Evolutionary conservation across 495 filamentous ascomycete genomes (phyloP).

Genomic region (Tuber microsphaerosporum): DNA sequence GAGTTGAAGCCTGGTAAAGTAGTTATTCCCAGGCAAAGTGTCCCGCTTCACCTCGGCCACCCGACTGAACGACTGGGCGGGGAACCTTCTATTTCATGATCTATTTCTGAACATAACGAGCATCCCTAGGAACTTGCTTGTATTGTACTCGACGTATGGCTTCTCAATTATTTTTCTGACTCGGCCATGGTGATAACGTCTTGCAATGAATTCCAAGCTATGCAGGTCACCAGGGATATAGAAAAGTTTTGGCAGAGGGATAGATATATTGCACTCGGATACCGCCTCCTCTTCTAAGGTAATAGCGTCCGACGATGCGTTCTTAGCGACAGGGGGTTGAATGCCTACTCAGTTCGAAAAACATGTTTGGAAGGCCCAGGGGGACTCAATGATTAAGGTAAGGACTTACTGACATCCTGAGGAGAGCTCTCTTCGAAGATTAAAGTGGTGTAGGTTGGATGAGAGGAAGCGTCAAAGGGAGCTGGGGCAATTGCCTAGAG

Average conservation of each 20-base stretch:
- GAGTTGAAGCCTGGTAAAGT: too few species aligned
- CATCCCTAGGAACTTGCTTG: neutral
- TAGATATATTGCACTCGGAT: too few species aligned
- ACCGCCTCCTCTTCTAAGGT: too few species aligned
- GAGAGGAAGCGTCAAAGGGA: too few species aligned
- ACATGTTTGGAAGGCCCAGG: too few species aligned
- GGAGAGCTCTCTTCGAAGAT: neutral
- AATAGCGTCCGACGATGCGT: too few species aligned
- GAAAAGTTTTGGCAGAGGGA: neutral
- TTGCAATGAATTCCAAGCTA: neutral
- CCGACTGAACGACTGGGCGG: neutral
- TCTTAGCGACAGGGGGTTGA: too few species aligned
- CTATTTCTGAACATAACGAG: neutral
- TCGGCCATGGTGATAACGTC: neutral
- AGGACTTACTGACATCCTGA: neutral
- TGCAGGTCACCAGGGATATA: neutral
- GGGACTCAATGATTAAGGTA: too few species aligned
- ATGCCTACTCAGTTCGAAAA: too few species aligned
- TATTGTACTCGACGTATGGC: neutral
- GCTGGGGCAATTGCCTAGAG: neutral
- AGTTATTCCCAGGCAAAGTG: too few species aligned
- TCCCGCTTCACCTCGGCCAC: too few species aligned
- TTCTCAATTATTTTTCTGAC: neutral
- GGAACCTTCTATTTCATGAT: neutral
- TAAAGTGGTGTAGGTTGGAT: neutral